Base-by-base conservation (phyloP, 352 stramenopile genomes). In the Globisporangium nunn region DNA sequence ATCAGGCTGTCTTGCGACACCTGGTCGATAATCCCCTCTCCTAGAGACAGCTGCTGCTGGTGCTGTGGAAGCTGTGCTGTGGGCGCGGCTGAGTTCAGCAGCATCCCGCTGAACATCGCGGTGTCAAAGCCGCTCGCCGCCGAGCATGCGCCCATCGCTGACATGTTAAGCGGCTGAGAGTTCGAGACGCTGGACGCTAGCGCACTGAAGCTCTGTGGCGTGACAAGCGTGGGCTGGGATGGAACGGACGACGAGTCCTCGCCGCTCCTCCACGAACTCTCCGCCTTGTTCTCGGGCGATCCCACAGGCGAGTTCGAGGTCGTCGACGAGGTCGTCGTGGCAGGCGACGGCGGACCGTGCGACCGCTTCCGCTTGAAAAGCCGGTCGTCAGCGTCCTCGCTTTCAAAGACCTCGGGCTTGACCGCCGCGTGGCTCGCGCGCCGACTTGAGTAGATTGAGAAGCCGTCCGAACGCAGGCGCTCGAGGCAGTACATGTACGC, bases 401-500 rank as follows among this genome's bases (percentile, higher is more conserved):
- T 56, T 48, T 88, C 78, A 0, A 65, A 55, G 35, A 47, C 53
- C n/a, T 88, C 78, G 4, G 71, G 61, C 52, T 86, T 85, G 18
- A 81, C 63, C 0, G 58, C 58, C 2, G 75, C 75, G 56, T 88
- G 75, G 50, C 78, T 86, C 33, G 81, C 81, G 62, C 81, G 71
- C 35, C 82, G 74, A 48, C 80, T 90, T 14, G 82, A 92, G 58
- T 87, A 90, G 54, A 92, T 89, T 4, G 79, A 85, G 39, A 92
- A 92, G 1, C 69, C 65, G 23, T 92, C 82, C 18, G 82, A 92
- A 6, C 78, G 82, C 31, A 92, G 57, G 50, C 80, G 76, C 59
- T 92, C 80, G 12, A 92, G 71, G 50, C 78, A 89, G 59, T 88
- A 92, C 63, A 92, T 72, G 61, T 91, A 91, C 23, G 75, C 79